Evolutionary conservation across 768 basidiomycete species (phyloP), one percentile per base, ranked within the genome.

Genomic region (Calocybe indica): DNA sequence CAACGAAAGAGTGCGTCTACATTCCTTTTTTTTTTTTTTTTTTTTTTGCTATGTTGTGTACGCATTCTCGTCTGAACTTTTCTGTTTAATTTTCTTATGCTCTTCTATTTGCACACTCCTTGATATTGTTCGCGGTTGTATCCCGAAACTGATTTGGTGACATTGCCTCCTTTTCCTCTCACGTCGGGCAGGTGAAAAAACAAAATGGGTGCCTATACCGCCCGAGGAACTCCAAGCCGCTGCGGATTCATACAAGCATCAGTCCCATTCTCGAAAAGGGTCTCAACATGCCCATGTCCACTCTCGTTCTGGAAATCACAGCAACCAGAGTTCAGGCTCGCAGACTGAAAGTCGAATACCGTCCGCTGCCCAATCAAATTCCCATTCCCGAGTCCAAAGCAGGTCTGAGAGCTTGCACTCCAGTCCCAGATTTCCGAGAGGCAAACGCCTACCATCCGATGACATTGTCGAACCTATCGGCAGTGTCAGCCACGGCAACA

Each of bases 121-220:
- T 38, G 28, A 22, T 22, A 4, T 22, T 22, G 22, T 22, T 4
- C 22, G 22, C 22, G 22, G 22, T 22, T 22, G 22, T 22, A 22
- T 22, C 22, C 22, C 22, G 12, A 29, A 40, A 46, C 52, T 53
- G 39, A 51, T 28, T 40, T 34, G 28, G 49, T 30, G 46, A 13
- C 36, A 11, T 14, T 29, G 9, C 37, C 13, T 50, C 43, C 46
- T 49, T 49, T 40, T 30, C 33, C 33, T 8, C 32, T 41, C 10
- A 11, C 41, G 38, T 48, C 47, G 43, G 50, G 42, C 52, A 74
- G 76, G 67, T 53, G 79, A 79, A 61, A 81, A 80, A 64, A 62
- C 73, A 5, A 82, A 81, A 64, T 82, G 82, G 82, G 71, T 75
- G 0, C 69, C 71, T n/a, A 78, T 82, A 37, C 79, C 80, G 2